These are phyloP conservation scores for Aspergillus sp. DNA, from an alignment of 2,329 filamentous ascomycete genomes.

Conservation along the genomic window DNA sequence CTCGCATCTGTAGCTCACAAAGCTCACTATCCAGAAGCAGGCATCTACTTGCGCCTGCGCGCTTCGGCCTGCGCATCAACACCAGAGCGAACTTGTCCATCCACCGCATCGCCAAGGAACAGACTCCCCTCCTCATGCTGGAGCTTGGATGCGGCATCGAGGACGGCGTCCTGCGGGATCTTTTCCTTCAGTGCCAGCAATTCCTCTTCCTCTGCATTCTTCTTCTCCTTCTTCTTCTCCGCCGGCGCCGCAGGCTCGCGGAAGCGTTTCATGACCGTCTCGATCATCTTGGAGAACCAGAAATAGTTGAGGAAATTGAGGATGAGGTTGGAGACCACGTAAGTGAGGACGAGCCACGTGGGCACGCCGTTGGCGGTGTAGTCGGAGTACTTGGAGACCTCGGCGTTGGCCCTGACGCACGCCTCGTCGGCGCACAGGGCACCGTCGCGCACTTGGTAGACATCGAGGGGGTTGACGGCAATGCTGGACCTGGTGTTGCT, in stretches of 20 bases:
- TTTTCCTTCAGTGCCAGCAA: conserved; percentile 12
- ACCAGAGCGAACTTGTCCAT: conserved; percentile 14
- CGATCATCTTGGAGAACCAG: conserved; percentile 61
- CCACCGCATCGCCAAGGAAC: conserved; percentile 17
- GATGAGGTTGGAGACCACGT: conserved; percentile 50
- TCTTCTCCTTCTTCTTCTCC: conserved; percentile 18
- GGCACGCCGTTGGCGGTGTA: conserved; percentile 37
- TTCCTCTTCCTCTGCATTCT: conserved; percentile 8
- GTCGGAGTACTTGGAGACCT: conserved; percentile 42
- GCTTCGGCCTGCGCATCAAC: too few species aligned
- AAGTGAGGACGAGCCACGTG: conserved; percentile 50
- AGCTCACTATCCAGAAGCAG: too few species aligned
- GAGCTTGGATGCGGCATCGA: conserved; percentile 25
- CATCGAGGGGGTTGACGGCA: conserved; percentile 22
- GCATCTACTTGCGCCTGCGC: too few species aligned
- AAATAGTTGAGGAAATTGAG: conserved; percentile 55
- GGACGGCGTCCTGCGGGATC: conserved; percentile 22
- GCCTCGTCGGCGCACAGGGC: conserved; percentile 28
- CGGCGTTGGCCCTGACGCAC: conserved; percentile 33
- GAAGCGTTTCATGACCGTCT: conserved; percentile 55
- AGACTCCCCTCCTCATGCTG: conserved; percentile 22
- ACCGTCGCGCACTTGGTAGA: conserved; percentile 27
- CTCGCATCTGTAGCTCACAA: too few species aligned
- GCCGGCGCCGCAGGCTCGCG: conserved; percentile 24
- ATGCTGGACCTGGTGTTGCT: conserved; percentile 28